A percentile compares a stretch with the other conserved stretches of the same genome.
Evolutionary conservation across 768 basidiomycete genomes (phyloP).

Genomic region (Trametes coccinea): DNA sequence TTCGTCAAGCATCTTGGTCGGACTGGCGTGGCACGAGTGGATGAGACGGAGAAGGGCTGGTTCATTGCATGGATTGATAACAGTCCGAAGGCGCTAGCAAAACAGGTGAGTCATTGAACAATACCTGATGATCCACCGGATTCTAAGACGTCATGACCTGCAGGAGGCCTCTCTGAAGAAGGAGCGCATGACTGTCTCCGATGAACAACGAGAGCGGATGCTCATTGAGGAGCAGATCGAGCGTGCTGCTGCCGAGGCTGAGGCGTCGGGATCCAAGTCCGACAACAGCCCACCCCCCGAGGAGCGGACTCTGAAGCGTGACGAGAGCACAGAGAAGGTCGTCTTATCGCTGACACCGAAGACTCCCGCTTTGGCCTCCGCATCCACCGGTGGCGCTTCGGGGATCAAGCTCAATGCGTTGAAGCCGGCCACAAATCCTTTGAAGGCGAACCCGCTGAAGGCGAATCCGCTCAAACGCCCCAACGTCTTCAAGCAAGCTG

Average conservation of each 20-base stretch:
- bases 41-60: conserved; percentile 99
- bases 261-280: conserved; percentile 30
- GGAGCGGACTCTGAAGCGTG: conserved; percentile 68
- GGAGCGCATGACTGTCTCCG: conserved; percentile 86
- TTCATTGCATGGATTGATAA: conserved; percentile 98
- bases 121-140: not conserved
- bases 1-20: conserved; percentile 90
- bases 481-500: conserved; percentile 68
- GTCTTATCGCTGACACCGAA: conserved; percentile 72
- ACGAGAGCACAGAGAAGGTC: conserved; percentile 71
- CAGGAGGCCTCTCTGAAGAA: conserved; percentile 88
- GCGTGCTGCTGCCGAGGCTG: conserved; percentile 62
- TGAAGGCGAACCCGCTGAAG: conserved; percentile 69
- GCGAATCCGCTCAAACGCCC: conserved; percentile 70
- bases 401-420: conserved; percentile 39
- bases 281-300: conserved; percentile 32
- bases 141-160: not conserved
- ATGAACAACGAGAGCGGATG: conserved; percentile 91
- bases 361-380: conserved; percentile 37
- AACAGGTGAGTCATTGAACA: conserved; percentile 55
- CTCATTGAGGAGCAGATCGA: conserved; percentile 94
- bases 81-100: conserved; percentile 90
- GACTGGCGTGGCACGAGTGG: conserved; percentile 83
- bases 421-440: conserved; percentile 57
- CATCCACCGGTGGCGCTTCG: conserved; percentile 21